Evolutionary conservation across 805 yeast genomes (phyloP), one percentile per base, ranked within the genome.

Genomic region (Komagataella populi): DNA sequence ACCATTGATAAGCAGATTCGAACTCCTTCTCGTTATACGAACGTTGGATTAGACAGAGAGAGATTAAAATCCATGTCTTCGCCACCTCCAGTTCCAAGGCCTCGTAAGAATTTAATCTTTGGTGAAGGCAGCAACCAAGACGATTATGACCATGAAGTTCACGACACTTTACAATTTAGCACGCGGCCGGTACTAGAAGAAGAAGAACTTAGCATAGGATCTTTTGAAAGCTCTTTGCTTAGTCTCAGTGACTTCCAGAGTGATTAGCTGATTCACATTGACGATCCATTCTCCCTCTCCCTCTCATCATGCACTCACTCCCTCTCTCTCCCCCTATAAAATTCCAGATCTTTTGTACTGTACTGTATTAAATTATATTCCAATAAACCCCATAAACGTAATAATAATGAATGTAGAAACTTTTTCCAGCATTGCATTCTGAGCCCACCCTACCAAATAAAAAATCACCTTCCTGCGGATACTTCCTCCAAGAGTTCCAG

Each of bases 401-500:
- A 49, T 30, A 39, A 48, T 18, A 46, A 24, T 24, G 48, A 17
- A 46, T 24, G 23, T 22, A 23, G 48, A 23, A 23, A 24, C 48
- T 23, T 16, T 18, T 16, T 16, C 24, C 48, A 24, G 16, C 24
- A 23, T 46, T 24, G 23, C 48, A 23, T 23, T 46, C 48, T 23
- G 23, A 16, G 24, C 48, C 24, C 23, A 46, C 23, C 48, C 24
- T 12, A 46, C n/a, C 22, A 10, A 6, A n/a, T 23, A 22, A 23
- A 22, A 8, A 46, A 23, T 46, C 48, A 24, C 48, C 48, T 23
- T 7, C 48, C 17, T 10, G 24, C 14, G 17, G 24, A 24, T 22
- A 17, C 48, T 36, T 54, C 60, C 52, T 62, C 65, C 39, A 63
- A 51, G 22, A 55, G 51, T 17, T 53, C 57, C n/a, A 56, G 50